phyloP scores from a whole-genome alignment of 768 basidiomycete species.

The Goffeauzyma gilvescens region DNA sequence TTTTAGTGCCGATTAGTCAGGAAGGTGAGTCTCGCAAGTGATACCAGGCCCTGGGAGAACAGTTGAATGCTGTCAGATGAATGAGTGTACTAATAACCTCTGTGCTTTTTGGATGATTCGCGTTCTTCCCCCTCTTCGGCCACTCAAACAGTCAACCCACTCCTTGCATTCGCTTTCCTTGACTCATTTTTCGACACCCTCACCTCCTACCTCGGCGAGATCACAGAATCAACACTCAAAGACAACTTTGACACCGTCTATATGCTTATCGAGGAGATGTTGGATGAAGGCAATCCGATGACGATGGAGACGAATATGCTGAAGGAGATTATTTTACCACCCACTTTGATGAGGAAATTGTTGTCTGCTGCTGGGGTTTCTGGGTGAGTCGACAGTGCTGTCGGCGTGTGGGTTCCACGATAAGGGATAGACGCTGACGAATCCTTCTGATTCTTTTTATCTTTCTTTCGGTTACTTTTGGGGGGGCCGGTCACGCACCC shows the following conservation, averaged over 20 bases:
- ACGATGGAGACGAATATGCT: conserved; percentile 79
- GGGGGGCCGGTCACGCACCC: no score
- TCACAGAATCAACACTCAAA: conserved; percentile 57
- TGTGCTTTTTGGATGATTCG: not conserved
- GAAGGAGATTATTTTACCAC: conserved; percentile 81
- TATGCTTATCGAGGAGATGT: conserved; percentile 85
- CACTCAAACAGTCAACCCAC: conserved; percentile 52
- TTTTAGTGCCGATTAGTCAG: conserved; percentile 63
- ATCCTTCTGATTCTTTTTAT: not conserved
- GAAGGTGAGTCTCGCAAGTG: conserved; percentile 54
- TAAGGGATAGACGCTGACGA: not conserved
- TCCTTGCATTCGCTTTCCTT: conserved; percentile 74
- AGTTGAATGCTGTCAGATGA: no score
- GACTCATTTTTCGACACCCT: conserved; percentile 68
- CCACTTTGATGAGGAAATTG: conserved; percentile 60
- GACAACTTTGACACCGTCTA: conserved; percentile 93
- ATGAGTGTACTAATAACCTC: no score
- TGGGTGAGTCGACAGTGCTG: conserved; percentile 33
- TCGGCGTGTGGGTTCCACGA: not conserved
- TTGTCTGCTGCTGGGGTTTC: conserved; percentile 41
- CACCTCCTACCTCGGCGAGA: conserved; percentile 67
- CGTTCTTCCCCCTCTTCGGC: not conserved
- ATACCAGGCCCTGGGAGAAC: no score
- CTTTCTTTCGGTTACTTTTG: not conserved
- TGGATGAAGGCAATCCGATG: conserved; percentile 76